Base-by-base conservation (phyloP, 1,284 basidiomycete species). In the Porogramme epimiltina region DNA sequence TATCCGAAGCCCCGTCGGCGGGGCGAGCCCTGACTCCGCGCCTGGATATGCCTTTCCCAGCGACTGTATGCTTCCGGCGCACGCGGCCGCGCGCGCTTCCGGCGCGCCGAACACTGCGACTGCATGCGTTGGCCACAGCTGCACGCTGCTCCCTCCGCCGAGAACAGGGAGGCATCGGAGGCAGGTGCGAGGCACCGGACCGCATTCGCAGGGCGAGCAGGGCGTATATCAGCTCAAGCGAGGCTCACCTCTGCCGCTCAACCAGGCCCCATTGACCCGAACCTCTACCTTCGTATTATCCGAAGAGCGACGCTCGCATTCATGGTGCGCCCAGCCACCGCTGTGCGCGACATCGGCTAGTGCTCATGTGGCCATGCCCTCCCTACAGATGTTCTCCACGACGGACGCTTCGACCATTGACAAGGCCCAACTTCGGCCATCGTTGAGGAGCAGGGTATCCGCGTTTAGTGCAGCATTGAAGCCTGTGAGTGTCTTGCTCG, bases 241-340 rank as follows among this genome's bases (percentile, higher is more conserved):
- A 38, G 39, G 56, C 42, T n/a, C 13, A 42, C 41, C 42, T 34
- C 47, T 39, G 46, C 48, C 41, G 41, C 50, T 54, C 56, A 55
- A 51, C 49, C 45, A 48, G 37, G 59, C 60, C 63, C 58, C 54
- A 52, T 62, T 61, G 55, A 65, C 49, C 66, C 66, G 65, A 68
- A 56, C 52, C 63, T 66, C 59, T 46, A 55, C 63, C 64, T 60
- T 47, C 55, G 42, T 61, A 64, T 64, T 65, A 64, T 63, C 66
- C 66, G 65, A 65, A 52, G 52, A 52, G 52, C 58, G 55, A 56
- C 59, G 51, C 47, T 56, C 52, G 52, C 54, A 55, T 51, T 41
- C 45, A 65, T 59, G 60, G 62, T 63, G 51, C 52, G 61, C 55
- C 43, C 45, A 19, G 45, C 51, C 34, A 38, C 23, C 22, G n/a